A percentile compares a stretch with the other conserved stretches of the same genome.
Conservation (phyloP, 306 rosid genomes). For the Heteromeles arbutifolia region DNA sequence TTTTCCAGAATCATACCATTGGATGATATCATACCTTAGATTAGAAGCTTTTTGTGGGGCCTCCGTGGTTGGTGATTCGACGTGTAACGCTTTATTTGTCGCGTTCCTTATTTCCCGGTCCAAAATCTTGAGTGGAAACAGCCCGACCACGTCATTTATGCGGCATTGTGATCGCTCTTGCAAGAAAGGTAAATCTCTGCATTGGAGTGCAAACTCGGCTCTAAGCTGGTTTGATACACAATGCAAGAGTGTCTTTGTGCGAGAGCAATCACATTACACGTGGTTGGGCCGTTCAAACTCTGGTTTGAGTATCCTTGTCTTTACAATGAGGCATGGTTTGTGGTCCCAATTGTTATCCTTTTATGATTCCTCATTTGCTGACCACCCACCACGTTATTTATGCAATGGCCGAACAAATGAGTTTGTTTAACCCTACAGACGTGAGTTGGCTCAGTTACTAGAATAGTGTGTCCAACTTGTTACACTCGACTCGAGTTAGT, state of each 20-base stretch:
- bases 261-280: background rate
- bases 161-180: no score
- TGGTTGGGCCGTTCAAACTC: background rate
- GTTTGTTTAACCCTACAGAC: background rate
- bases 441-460: no score
- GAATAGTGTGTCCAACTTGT: background rate
- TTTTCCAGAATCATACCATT: background rate
- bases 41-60: slow-evolving; percentile 34
- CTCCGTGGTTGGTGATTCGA: slow-evolving; percentile 12
- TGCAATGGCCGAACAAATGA: background rate
- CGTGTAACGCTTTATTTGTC: slow-evolving; percentile 4
- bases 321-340: background rate
- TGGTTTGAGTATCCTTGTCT: background rate
- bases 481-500: no score
- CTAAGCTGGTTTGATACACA: no score
- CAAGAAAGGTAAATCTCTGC: no score
- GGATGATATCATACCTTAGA: background rate
- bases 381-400: background rate
- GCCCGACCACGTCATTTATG: background rate
- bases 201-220: no score
- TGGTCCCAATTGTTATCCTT: background rate
- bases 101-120: slow-evolving; percentile 2
- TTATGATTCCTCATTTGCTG: background rate
- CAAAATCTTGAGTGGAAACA: background rate
- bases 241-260: background rate